Evolutionary conservation across 176 grass and related monocot genomes (phyloP), one percentile per base, ranked within the genome.

Genomic region (Aegilops speltoides): DNA sequence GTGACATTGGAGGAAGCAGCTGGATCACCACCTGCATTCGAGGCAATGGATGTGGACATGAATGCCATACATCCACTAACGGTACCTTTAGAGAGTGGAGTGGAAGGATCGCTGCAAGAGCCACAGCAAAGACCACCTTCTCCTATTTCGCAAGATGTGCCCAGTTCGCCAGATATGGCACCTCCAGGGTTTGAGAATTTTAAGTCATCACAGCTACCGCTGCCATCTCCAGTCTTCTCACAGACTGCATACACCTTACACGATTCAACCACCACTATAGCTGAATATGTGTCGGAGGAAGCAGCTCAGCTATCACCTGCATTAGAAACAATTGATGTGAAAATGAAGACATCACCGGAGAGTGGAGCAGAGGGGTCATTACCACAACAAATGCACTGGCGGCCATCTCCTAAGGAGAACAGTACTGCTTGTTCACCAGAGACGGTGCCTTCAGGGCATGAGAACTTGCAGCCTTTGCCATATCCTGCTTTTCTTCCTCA

Each of bases 121-220:
- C 61, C 41, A 28, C 57, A 46, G 4, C n/a, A 64, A 48, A 83
- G 54, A 73, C 34, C 23, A 73, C 43, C 73, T 83, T 83, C 73
- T 65, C 74, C 56, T 65, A 77, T 5, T 33, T 43, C 61, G 33
- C 56, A 79, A 78, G 38, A 16, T 9, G 33, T 26, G 8, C 24
- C 84, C 20, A 79, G 57, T 79, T 87, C 43, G 10, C 43, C 66
- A 22, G 57, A 87, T 79, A 60, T 29, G 63, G 77, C 68, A 65
- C 89, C 85, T 34, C 84, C 80, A 29, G 85, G 75, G 22, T 84
- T 87, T 84, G 80, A 87, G 36, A 87, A 77, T 71, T 73, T 54
- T 20, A 87, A 78, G 64, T 87, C 76, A 19, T 59, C 77, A 60
- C 83, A 81, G 26, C 20, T 81, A 61, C 66, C 76, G 69, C 26